Conservation (phyloP, 2,329 filamentous ascomycete species). For the Amesomyces nigricolor region DNA sequence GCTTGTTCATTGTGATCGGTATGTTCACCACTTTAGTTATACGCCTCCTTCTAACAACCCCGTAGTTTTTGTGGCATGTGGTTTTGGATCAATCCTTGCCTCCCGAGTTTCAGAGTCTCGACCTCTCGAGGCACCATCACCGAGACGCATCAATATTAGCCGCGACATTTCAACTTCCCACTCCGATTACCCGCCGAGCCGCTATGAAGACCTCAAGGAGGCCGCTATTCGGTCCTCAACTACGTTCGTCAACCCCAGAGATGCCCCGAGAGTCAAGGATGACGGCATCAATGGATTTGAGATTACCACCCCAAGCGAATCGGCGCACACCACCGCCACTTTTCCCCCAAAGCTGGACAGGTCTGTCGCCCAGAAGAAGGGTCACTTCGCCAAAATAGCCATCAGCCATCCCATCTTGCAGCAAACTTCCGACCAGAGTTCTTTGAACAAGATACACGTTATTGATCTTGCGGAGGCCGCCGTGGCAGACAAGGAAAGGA, state of each 20-base stretch:
- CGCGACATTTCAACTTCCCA: conserved; percentile 40
- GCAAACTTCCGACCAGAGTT: conserved; percentile 34
- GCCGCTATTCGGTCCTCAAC: conserved; percentile 35
- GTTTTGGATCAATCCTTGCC: conserved; percentile 32
- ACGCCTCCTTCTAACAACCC: conserved; percentile 17
- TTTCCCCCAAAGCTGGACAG: conserved; percentile 20
- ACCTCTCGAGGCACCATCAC: conserved; percentile 37
- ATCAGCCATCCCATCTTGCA: conserved; percentile 49
- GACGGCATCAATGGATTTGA: conserved; percentile 28
- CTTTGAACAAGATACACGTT: conserved; percentile 42
- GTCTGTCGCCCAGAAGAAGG: conserved; percentile 27
- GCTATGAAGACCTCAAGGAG: conserved; percentile 46
- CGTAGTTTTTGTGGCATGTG: conserved; percentile 37
- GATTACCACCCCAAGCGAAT: conserved; percentile 37
- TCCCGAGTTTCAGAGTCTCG: conserved; percentile 27
- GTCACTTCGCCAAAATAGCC: conserved; percentile 30
- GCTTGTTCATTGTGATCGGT: conserved; percentile 47
- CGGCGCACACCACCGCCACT: conserved; percentile 34
- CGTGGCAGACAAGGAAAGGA: conserved; percentile 41
- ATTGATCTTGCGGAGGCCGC: conserved; percentile 47
- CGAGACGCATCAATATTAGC: conserved; percentile 33
- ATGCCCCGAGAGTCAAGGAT: conserved; percentile 27
- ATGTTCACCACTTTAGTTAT: conserved; percentile 25
- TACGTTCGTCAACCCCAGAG: conserved; percentile 33
- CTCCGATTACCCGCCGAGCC: conserved; percentile 41